A percentile compares a stretch with the other conserved stretches of the same genome.
These are phyloP conservation scores for Leucoagaricus sp. DNA, from an alignment of 1,284 basidiomycete species.

Conservation along the genomic window DNA sequence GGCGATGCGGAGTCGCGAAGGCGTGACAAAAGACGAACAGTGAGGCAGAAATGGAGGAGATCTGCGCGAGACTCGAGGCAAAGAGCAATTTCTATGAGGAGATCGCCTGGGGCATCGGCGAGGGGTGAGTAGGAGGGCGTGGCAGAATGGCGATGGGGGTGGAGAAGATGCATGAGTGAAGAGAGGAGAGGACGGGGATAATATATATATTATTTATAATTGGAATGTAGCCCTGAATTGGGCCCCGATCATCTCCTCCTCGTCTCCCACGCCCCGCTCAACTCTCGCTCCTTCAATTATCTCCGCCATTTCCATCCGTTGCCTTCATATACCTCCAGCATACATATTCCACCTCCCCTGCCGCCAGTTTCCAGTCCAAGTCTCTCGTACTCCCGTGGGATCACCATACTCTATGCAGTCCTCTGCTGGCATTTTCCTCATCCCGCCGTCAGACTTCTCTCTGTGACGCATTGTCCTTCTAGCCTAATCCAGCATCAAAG, in stretches of 20 bases:
- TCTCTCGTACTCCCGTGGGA: not conserved
- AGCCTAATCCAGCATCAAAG: not conserved
- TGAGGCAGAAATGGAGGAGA: constrained; percentile 55
- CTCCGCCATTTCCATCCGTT: constrained; percentile 7
- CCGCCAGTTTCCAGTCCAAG: not conserved
- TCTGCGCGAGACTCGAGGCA: constrained; percentile 53
- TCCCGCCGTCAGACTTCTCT: not conserved
- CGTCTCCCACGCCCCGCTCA: constrained; percentile 3
- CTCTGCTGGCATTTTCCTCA: not conserved
- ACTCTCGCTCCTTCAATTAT: constrained; percentile 6
- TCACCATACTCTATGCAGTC: not conserved
- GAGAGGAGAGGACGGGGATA: not conserved
- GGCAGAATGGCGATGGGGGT: not conserved
- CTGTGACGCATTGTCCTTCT: constrained; percentile 2
- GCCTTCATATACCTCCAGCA: not conserved
- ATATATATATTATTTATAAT: not conserved
- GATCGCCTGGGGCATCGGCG: constrained; percentile 47
- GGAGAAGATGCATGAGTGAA: constrained; percentile 12
- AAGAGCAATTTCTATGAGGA: constrained; percentile 63
- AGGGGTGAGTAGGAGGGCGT: constrained; percentile 21
- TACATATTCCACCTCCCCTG: not conserved
- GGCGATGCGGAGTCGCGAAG: constrained; percentile 3
- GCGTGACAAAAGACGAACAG: constrained; percentile 42
- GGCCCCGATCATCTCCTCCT: constrained; percentile 7
- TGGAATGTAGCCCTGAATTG: not conserved